A percentile compares a stretch with the other conserved stretches of the same genome.
Conservation (phyloP, 176 grass and related monocot species). For the Echinochloa phyllopogon region DNA sequence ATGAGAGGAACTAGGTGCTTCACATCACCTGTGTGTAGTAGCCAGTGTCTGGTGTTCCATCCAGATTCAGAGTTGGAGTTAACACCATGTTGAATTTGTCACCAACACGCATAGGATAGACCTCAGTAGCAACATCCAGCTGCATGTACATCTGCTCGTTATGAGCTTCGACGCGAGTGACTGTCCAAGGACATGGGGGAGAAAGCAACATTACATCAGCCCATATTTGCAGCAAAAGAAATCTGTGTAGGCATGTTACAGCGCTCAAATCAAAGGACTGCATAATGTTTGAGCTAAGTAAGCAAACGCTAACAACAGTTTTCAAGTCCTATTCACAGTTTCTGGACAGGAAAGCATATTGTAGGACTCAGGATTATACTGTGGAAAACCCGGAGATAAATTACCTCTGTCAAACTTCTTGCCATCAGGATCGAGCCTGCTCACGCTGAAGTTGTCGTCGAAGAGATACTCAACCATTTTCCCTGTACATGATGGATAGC, state of each 20-base stretch:
- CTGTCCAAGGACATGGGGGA: constrained; percentile 23
- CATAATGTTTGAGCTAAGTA: background rate
- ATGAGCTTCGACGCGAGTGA: constrained; percentile 60
- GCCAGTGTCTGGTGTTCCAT: constrained; percentile 62
- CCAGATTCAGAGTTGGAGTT: constrained; percentile 65
- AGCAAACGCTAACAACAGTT: background rate
- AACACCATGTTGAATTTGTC: constrained; percentile 76
- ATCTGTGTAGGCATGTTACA: background rate
- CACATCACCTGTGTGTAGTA: constrained; percentile 62
- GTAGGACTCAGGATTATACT: background rate
- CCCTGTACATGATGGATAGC: background rate
- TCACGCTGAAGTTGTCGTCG: constrained; percentile 50
- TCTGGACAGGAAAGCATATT: background rate
- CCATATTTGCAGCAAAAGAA: background rate
- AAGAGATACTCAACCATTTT: constrained; percentile 53
- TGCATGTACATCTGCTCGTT: constrained; percentile 67
- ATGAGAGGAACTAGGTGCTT: background rate
- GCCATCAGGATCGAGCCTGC: constrained; percentile 48
- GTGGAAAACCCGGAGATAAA: background rate
- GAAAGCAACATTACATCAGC: background rate
- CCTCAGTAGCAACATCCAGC: constrained; percentile 61
- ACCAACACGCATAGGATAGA: constrained; percentile 58
- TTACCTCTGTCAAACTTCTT: constrained; percentile 69
- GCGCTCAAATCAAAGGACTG: background rate
- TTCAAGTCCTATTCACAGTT: background rate